Evolutionary conservation across 2,329 filamentous ascomycete genomes (phyloP), one percentile per base, ranked within the genome.

Genomic region (Stylonectria norvegica): DNA sequence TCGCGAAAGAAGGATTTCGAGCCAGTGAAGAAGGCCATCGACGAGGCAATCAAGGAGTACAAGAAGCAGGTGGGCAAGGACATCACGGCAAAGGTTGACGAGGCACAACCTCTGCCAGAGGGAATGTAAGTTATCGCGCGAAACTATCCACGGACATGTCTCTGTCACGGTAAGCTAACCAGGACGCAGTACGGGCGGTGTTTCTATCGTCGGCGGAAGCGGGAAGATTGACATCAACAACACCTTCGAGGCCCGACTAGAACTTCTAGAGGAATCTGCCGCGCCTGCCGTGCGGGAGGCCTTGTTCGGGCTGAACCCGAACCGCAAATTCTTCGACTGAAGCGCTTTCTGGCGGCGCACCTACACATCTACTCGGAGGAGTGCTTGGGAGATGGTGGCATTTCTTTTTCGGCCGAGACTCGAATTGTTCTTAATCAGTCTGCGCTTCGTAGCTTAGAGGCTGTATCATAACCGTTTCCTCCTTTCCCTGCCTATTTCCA

Each of bases 221-320:
- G 93, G 93, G 64, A 96, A 91, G 77, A 97, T 98, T 64, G 89
- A 95, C 59, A 91, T 98, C 67, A 90, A 96, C 79, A 97, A 98
- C 75, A 97, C 93, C 40, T 86, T 97, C 55, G 93, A 97, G 64
- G 86, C 95, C 63, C 83, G 93, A 53, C 75, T 98, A 67, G 79
- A 78, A 59, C 75, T 97, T 46, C 80, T 97, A 51, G 85, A 95
- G 69, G 83, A 84, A 42, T 86, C 86, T 53, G 86, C 88, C 36
- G 79, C 96, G 43, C 93, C 93, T 11, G 82, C 82, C 31, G 83
- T 98, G 59, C 80, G 93, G 60, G 79, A 86, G 65, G 85, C 85
- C 12, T 76, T 98, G 44, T 98, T 98, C 61, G 93, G 93, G 46
- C 84, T 88, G 72, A 98, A 98, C 73, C 76, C 82, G 57, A 96